phyloP scores from a whole-genome alignment of 2,329 filamentous ascomycete species.

The Hirsutella minnesotensis region DNA sequence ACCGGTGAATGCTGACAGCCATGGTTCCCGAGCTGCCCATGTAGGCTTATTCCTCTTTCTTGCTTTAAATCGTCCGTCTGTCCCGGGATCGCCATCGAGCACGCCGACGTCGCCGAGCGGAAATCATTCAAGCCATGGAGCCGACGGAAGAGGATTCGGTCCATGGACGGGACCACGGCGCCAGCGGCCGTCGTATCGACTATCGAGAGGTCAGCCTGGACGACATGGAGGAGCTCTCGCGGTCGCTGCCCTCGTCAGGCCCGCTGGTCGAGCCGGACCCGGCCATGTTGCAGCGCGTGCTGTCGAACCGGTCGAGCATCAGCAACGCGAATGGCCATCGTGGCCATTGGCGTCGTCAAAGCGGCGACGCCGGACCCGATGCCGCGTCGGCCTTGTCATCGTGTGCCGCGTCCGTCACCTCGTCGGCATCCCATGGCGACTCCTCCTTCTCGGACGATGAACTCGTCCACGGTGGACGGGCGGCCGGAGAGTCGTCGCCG shows the following conservation, averaged over 20 bases:
- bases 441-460: neutral
- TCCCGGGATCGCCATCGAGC: too few species aligned
- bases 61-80: too few species aligned
- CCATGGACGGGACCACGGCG: neutral
- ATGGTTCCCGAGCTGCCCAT: too few species aligned
- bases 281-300: slow-evolving; percentile 22
- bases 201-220: slow-evolving; percentile 4
- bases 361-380: neutral
- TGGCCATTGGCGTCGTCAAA: slow-evolving; percentile 1
- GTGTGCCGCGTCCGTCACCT: too few species aligned
- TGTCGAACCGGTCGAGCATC: slow-evolving; percentile 5
- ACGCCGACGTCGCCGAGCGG: too few species aligned
- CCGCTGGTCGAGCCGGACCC: slow-evolving; percentile 30
- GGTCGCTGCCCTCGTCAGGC: slow-evolving; percentile 24
- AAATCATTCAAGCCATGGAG: too few species aligned
- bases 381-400: too few species aligned
- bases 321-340: neutral
- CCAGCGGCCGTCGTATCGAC: neutral
- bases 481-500: slow-evolving; percentile 12
- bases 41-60: too few species aligned
- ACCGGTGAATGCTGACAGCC: too few species aligned
- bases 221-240: slow-evolving; percentile 20
- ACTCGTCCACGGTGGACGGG: neutral
- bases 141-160: too few species aligned
- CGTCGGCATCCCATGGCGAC: neutral